Evolutionary conservation across 331 rosid species (phyloP).

Genomic region (Rosa hybrid): DNA sequence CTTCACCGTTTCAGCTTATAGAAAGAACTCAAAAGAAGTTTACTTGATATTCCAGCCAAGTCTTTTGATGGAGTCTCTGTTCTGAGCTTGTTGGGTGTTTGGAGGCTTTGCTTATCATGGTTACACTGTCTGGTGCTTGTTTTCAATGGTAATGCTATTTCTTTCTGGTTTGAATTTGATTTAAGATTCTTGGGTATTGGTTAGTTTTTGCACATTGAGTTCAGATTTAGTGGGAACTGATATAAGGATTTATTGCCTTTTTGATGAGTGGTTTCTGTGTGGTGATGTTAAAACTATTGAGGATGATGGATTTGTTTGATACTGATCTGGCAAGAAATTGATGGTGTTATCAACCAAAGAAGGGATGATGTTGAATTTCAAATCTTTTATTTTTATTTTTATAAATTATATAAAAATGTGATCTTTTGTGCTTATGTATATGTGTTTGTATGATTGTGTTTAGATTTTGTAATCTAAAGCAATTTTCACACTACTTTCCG

Average conservation of each 20-base stretch:
- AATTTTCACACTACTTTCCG: neutral
- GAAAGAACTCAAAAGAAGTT: neutral
- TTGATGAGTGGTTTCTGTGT: neutral
- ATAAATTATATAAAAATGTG: neutral
- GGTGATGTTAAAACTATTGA: neutral
- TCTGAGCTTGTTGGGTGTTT: slow-evolving; percentile 6
- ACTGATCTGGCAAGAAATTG: neutral
- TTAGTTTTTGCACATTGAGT: neutral
- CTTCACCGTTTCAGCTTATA: neutral
- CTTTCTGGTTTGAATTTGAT: neutral
- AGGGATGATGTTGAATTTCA: neutral
- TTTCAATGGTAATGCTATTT: slow-evolving; percentile 4
- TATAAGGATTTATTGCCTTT: neutral
- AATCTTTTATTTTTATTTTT: neutral
- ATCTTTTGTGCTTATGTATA: neutral
- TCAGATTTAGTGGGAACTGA: neutral
- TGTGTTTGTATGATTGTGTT: neutral
- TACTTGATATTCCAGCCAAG: neutral
- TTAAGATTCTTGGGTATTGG: neutral
- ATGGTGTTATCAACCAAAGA: neutral
- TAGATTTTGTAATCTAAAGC: neutral
- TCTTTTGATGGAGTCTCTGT: neutral
- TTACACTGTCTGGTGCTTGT: slow-evolving; percentile 5
- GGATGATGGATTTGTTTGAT: neutral
- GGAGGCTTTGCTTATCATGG: slow-evolving; percentile 2